A percentile compares a stretch with the other conserved stretches of the same genome.
Evolutionary conservation across 2,329 filamentous ascomycete genomes (phyloP).

Genomic region (Aureobasidium namibiae): DNA sequence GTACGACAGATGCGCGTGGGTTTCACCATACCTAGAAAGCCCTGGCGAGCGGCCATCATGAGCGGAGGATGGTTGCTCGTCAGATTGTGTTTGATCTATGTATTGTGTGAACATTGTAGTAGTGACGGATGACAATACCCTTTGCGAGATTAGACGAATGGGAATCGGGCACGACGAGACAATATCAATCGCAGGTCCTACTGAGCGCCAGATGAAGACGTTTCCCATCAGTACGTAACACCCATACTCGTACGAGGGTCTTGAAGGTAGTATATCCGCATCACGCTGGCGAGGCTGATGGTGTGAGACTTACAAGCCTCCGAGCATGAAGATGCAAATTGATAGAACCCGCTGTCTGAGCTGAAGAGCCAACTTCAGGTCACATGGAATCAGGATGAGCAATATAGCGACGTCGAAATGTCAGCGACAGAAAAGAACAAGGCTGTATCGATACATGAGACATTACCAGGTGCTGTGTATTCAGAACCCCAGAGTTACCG

Average conservation of each 20-base stretch:
- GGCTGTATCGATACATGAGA: not conserved
- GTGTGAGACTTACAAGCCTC: not conserved
- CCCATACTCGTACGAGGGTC: not conserved
- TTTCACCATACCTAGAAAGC: too few species aligned
- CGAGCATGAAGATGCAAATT: slow-evolving; percentile 1
- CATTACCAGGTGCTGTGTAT: not conserved
- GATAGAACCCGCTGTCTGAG: not conserved
- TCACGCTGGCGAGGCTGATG: not conserved
- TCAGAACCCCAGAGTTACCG: too few species aligned
- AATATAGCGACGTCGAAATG: not conserved
- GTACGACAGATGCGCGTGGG: too few species aligned
- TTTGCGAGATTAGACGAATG: not conserved
- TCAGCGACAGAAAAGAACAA: not conserved
- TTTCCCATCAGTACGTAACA: not conserved
- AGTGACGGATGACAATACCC: not conserved
- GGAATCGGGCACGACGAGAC: not conserved
- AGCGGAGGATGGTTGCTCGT: too few species aligned
- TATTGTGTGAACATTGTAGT: too few species aligned
- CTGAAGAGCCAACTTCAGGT: not conserved
- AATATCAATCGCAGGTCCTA: not conserved
- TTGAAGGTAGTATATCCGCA: not conserved
- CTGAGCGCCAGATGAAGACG: not conserved
- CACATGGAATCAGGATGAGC: not conserved
- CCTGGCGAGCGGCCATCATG: too few species aligned
- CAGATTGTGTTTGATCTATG: too few species aligned